Evolutionary conservation across 768 basidiomycete species (phyloP), one percentile per base, ranked within the genome.

Genomic region (Gloeostereum incarnatum): DNA sequence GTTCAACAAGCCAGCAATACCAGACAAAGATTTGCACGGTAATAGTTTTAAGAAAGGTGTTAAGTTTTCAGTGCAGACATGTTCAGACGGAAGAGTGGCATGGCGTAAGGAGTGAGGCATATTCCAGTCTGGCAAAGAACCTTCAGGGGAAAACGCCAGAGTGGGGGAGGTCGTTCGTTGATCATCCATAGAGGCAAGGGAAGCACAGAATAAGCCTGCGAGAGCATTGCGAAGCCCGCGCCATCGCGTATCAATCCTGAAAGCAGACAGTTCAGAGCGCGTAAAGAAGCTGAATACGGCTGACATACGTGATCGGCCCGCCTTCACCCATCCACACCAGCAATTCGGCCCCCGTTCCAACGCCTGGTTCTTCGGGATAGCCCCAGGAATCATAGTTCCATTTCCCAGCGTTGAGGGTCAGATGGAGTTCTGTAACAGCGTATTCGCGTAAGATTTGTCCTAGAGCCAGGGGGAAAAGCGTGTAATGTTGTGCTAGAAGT

Each of bases 61-160:
- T 6, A 98, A 65, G 51, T 97, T 97, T 54, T 98, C 96, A 4
- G 94, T 98, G 54, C 94, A 99, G n/a, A 97, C 85, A 48, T 81
- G 68, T 53, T 93, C 88, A 3, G 81, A 86, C 5, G 85, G 83
- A 14, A 84, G 70, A 6, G 75, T 74, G 1, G 84, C 87, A 48
- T 92, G 81, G 42, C 81, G 78, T 18, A 90, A 66, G 31, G 67
- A 62, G 41, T 84, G 72, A 10, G 65, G 59, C 7, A 55, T 45
- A 20, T 63, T 57, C 58, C 68, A 66, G 34, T 60, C 54, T 0
- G 75, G 75, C 2, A 80, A 56, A 8, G 63, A 59, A 20, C 81
- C 82, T 46, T 78, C 64, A 9, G 78, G 82, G 17, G 56, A 62
- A 57, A 81, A 88, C 6, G 77, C 69, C 40, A 64, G 60, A 13